Conservation (phyloP, 768 basidiomycete genomes). For the Suillus alpinus region DNA sequence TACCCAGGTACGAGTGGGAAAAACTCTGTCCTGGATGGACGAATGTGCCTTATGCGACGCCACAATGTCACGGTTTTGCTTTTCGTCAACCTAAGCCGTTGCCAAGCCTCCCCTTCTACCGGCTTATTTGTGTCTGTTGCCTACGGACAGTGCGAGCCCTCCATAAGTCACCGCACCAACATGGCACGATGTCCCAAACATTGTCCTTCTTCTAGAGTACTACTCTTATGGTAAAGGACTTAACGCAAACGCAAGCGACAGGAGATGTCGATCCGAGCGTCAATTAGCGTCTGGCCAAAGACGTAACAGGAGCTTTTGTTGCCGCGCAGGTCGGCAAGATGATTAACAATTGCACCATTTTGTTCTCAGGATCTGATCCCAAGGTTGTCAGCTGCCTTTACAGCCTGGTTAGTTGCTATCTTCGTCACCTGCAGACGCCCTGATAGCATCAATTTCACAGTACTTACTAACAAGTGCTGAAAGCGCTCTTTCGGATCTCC, state of each 20-base stretch:
- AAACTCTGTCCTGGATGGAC: slow-evolving; percentile 72
- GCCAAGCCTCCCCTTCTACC: slow-evolving; percentile 13
- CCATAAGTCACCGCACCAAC: slow-evolving; percentile 20
- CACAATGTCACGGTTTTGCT: slow-evolving; percentile 52
- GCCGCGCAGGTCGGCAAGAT: slow-evolving; percentile 52
- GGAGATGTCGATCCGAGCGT: slow-evolving; percentile 45
- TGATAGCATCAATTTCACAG: slow-evolving; percentile 30
- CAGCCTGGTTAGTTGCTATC: slow-evolving; percentile 25
- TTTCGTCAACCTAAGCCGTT: slow-evolving; percentile 42
- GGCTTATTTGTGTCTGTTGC: slow-evolving; percentile 54
- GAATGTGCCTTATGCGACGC: slow-evolving; percentile 63
- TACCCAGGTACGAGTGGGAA: slow-evolving; percentile 69
- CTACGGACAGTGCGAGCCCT: slow-evolving; percentile 12
- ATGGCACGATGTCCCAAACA: slow-evolving; percentile 37
- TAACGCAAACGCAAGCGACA: slow-evolving; percentile 31
- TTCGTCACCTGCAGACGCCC: not conserved
- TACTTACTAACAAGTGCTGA: slow-evolving; percentile 60
- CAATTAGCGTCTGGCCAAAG: slow-evolving; percentile 56
- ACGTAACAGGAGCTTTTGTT: slow-evolving; percentile 67
- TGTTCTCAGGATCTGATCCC: slow-evolving; percentile 13
- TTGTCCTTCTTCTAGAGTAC: slow-evolving; percentile 50
- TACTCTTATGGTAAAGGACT: slow-evolving; percentile 40
- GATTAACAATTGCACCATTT: slow-evolving; percentile 31
- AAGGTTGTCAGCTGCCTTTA: slow-evolving; percentile 18
- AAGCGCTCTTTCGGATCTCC: slow-evolving; percentile 6